Evolutionary conservation across 1,284 basidiomycete species (phyloP), one percentile per base, ranked within the genome.

Genomic region (Lignosus rhinocerotis): DNA sequence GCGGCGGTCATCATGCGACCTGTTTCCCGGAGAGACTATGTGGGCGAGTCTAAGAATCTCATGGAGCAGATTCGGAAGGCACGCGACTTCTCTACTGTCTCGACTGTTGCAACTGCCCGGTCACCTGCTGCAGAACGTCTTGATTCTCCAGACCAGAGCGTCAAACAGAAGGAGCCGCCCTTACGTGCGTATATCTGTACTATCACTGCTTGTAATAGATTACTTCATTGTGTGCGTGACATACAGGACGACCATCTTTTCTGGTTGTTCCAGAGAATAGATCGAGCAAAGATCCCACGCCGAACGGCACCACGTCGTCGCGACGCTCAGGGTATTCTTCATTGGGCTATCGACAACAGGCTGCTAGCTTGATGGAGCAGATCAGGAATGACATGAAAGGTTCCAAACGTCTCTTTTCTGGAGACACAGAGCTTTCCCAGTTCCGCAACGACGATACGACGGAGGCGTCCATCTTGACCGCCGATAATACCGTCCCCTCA

Each of bases 311-410:
- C 21, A 60, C 66, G 5, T 59, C 63, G 8, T 65, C 68, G 4
- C 70, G 67, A 68, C 75, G 66, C 11, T 72, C 73, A 17, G 65
- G 63, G 0, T 82, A 82, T 58, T 86, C 86, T 0, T 87, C 88
- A 16, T 75, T 85, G 32, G 83, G 80, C 11, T 90, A 91, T 68
- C 81, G 92, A 39, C 78, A 85, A 64, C 85, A 91, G 64, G 93
- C 90, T 4, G 89, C 84, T 11, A 84, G 81, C 39, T 75, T 94
- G 47, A 93, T 95, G 89, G 88, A 87, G 16, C 89, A 92, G 62
- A 92, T 94, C 61, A 88, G 89, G 72, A 80, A 78, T 55, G 88
- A 91, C 64, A 83, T 91, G 78, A 86, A 83, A 66, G 80, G 83
- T 9, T 79, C 82, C 43, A 90, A 88, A 69, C 85, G 88, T 17